phyloP scores from a whole-genome alignment of 768 basidiomycete species.

The Mycena rosella region DNA sequence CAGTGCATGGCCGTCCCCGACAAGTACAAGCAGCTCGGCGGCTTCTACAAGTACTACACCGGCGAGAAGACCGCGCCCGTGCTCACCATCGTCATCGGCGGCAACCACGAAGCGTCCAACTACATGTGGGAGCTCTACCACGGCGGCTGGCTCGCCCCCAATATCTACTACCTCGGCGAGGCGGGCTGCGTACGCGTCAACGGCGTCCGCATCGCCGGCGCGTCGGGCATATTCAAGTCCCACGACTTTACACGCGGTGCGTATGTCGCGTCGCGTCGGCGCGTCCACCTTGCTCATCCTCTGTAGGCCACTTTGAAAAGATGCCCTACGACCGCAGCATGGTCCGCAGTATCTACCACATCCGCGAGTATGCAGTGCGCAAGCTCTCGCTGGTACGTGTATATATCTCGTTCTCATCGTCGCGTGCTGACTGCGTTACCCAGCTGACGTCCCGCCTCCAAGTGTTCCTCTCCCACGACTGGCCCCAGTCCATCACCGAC shows the following conservation, averaged over 20 bases:
- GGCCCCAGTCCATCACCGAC: conserved; percentile 90
- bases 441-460: conserved; percentile 71
- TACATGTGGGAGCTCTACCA: conserved; percentile 98
- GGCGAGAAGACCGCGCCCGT: conserved; percentile 86
- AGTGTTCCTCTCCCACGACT: conserved; percentile 96
- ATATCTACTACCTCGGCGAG: conserved; percentile 96
- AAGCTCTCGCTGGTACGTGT: conserved; percentile 78
- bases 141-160: conserved; percentile 96
- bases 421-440: conserved; percentile 34
- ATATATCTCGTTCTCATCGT: not conserved
- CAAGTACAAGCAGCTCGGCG: conserved; percentile 88
- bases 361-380: conserved; percentile 86
- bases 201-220: conserved; percentile 91
- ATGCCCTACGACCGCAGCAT: conserved; percentile 84
- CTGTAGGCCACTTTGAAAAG: conserved; percentile 80
- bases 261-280: conserved; percentile 20
- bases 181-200: conserved; percentile 92
- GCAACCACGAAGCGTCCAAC: conserved; percentile 97
- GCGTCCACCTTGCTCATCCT: conserved; percentile 7
- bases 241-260: conserved; percentile 81
- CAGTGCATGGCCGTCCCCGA: conserved; percentile 92
- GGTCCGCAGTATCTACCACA: conserved; percentile 92
- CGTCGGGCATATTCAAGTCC: conserved; percentile 92
- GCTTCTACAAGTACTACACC: conserved; percentile 92
- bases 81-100: conserved; percentile 94